Evolutionary conservation across 116 monocot species (phyloP), one percentile per base, ranked within the genome.

Genomic region (Phalaenopsis hybrid): DNA sequence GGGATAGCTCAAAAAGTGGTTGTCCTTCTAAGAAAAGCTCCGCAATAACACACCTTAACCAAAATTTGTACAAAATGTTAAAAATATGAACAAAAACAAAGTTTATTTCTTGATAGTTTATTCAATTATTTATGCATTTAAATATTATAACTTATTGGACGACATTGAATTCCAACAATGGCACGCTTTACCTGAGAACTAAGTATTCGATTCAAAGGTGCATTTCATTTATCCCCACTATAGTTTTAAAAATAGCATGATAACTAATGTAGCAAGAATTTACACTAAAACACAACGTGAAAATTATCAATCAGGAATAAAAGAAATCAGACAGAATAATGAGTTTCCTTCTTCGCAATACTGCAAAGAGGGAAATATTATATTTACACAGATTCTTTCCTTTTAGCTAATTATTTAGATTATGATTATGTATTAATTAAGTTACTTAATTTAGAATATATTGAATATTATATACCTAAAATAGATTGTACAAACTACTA

Each of bases 21-120:
- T 99, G 99, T 3, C 95, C 95, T 79, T 95, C 95, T 74, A 95
- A 87, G 75, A 99, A 99, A 85, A 99, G 93, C 58, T 99, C 99
- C 74, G 99, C 99, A 83, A 99, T 91, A 75, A 93, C 99, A 89
- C 95, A 99, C 75, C 95, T 95, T 85, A 82, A 34, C 44, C 46
- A 80, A 80, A 84, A 37, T 79, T 48, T 46, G 11, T 12, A 4
- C n/a, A 28, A 80, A 45, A 33, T 83, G 78, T 80, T 77, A 44
- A 25, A 31, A 72, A 72, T 72, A 25, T 28, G 17, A 31, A 49
- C 46, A 8, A 44, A 75, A 70, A 72, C 12, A 34, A 52, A 72
- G 25, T 13, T 31, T 37, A 16, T 34, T 41, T 15, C 37, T 72
- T 11, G 5, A 72, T 72, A 13, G 37, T 31, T 72, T 72, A 72